A percentile compares a stretch with the other conserved stretches of the same genome.
These are phyloP conservation scores for Neopestalotiopsis clavispora DNA, from an alignment of 2,329 filamentous ascomycete genomes.

Conservation along the genomic window DNA sequence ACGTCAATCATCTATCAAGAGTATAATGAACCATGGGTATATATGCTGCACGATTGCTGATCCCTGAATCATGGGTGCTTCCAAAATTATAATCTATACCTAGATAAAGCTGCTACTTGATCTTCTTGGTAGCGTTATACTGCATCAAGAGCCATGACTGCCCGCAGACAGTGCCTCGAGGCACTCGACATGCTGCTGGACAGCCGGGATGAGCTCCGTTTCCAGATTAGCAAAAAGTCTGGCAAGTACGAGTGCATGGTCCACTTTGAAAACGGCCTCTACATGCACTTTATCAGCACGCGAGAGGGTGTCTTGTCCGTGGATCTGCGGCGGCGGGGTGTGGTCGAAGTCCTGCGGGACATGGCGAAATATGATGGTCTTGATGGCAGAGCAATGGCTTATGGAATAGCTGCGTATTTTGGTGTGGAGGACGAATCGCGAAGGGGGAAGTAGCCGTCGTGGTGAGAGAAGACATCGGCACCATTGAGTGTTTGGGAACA, in stretches of 20 bases:
- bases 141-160: neutral
- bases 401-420: conserved; percentile 3
- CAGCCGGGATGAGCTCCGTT: neutral
- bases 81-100: neutral
- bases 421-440: neutral
- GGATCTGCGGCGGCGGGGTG: neutral
- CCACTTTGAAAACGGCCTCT: neutral
- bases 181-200: neutral
- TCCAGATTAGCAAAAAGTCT: neutral
- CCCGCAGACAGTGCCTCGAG: neutral
- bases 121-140: neutral
- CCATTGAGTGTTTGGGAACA: too few species aligned
- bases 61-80: neutral
- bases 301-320: neutral
- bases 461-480: neutral
- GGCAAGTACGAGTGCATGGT: conserved; percentile 5
- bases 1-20: neutral
- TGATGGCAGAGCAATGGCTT: neutral
- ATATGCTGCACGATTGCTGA: neutral
- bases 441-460: neutral
- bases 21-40: neutral
- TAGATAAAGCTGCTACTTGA: neutral
- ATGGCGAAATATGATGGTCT: conserved; percentile 3
- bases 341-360: conserved; percentile 2
- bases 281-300: neutral